Base-by-base conservation (phyloP, 192 early-diverging fungal genomes). In the Rhizoclosmatium sp. region DNA sequence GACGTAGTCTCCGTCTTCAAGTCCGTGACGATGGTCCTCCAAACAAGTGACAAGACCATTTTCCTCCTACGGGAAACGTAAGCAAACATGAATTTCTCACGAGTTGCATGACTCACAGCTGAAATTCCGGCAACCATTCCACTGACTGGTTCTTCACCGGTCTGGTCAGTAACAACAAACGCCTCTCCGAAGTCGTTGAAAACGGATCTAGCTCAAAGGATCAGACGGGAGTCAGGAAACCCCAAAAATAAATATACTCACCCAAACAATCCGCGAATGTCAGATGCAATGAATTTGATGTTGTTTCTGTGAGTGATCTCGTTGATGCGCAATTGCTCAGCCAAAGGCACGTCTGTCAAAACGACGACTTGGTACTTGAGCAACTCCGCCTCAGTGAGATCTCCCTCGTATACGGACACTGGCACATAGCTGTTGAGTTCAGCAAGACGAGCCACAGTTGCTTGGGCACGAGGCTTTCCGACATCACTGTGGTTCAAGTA, bases 351-450 rank as follows among this genome's bases (percentile, higher is more conserved):
- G 59, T 98, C 94, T 23, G 97, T 97, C 71, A 93, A 85, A 3
- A 99, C 98, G 41, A 98, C 92, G 67, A 93, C 93, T 89, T 95
- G 80, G 59, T 83, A 87, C 46, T 87, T 82, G 23, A 90, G 56
- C 2, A 87, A 54, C 64, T 87, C 87, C 42, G 91, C 93, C 67
- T 90, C 87, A 4, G 91, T 93, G 64, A 97, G 86, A 68, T 96
- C 91, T 19, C 90, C 93, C 5, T 67, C 70, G 21, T 76, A 44
- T 42, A 97, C 92, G 64, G 91, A 88, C 3, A 98, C 95, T 5
- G 98, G 98, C 10, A 98, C 97, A 85, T 99, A 99, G 80, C 91
- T 89, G 87, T 99, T 99, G 58, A 99, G 88, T 86, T 99, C 98
- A 40, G 94, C 94, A 45, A 99, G 89, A 56, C 92, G 92, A 56